Base-by-base conservation (phyloP, 257 asterid genomes). In the Plantago ovata region DNA sequence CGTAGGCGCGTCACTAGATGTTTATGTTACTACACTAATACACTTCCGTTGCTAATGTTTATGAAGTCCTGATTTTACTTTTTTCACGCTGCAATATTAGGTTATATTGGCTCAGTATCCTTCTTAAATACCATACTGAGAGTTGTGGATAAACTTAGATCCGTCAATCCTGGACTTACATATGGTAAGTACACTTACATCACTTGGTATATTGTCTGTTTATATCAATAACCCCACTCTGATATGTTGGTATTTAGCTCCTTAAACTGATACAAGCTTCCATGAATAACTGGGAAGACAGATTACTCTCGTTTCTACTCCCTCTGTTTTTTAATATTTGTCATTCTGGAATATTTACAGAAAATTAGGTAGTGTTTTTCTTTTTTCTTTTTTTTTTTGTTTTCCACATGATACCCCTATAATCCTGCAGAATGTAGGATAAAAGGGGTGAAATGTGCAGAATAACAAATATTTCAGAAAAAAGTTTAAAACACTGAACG, bases 61-160 rank as follows among this genome's bases (percentile, higher is more conserved):
- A 16, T 10, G 19, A 2, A 0, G 3, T 40, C 36, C 50, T 40
- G 45, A 10, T 64, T 13, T 41, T 64, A 61, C 66, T 60, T 10
- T n/a, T 62, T 38, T 57, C 22, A 53, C 24, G 22, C 41, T 13
- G 16, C 19, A 42, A 72, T 78, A n/a, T 74, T 74, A 93, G 99
- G 99, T 74, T 93, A 86, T 72, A 93, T 93, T 48, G 97, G 99
- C 66, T 93, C 99, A 1, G 94, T 75, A 60, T 89, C 97, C 66
- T 93, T 93, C 89, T 81, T 93, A 85, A 73, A 81, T 69, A 84
- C 84, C 22, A 82, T 93, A 63, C 72, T 89, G 55, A 81, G 69
- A 72, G 96, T 81, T 48, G 95, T 86, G 16, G 80, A 81, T 41
- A 93, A 93, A 85, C 95, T 93, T 59, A 89, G 99, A 66, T 79